Conservation (phyloP, 345 rosid genomes). For the Laguncularia racemosa region DNA sequence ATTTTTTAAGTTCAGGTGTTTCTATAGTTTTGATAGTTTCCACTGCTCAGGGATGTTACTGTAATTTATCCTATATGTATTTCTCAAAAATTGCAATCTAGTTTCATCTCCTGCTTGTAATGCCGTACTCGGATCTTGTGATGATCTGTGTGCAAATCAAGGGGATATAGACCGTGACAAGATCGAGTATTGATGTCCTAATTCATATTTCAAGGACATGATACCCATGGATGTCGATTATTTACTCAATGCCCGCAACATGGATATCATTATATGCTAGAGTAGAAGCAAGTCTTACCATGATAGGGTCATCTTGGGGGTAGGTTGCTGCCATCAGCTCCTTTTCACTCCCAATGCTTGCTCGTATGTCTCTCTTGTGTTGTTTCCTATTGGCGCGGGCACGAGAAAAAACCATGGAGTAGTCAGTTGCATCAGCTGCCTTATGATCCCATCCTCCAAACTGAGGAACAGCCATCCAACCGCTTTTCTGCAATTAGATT, state of each 20-base stretch:
- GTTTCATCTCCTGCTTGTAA: too few relatives aligned
- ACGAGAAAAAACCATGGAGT: slow-evolving; percentile 52
- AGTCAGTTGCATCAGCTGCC: slow-evolving; percentile 34
- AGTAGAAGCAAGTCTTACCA: slow-evolving; percentile 26
- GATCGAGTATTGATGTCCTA: slow-evolving; percentile 4
- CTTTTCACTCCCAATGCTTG: slow-evolving; percentile 47
- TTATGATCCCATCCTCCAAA: slow-evolving; percentile 79
- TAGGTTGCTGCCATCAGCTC: slow-evolving; percentile 26
- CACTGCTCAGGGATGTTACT: too few relatives aligned
- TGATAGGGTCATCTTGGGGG: slow-evolving; percentile 37
- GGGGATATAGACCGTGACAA: slow-evolving; percentile 30
- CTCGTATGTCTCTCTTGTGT: slow-evolving; percentile 29
- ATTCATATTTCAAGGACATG: not conserved
- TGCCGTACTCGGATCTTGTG: slow-evolving; percentile 8
- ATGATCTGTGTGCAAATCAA: slow-evolving; percentile 37
- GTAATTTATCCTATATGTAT: too few relatives aligned
- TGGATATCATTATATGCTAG: not conserved
- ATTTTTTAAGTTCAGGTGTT: too few relatives aligned
- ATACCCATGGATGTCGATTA: not conserved
- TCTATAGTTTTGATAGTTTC: too few relatives aligned
- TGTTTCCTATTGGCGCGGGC: slow-evolving; percentile 75
- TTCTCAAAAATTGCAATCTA: too few relatives aligned
- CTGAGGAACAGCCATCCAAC: slow-evolving; percentile 55
- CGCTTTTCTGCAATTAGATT: slow-evolving; percentile 23
- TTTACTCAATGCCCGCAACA: not conserved